Base-by-base conservation (phyloP, 139 green algal genomes). In the Haematococcus sp. region DNA sequence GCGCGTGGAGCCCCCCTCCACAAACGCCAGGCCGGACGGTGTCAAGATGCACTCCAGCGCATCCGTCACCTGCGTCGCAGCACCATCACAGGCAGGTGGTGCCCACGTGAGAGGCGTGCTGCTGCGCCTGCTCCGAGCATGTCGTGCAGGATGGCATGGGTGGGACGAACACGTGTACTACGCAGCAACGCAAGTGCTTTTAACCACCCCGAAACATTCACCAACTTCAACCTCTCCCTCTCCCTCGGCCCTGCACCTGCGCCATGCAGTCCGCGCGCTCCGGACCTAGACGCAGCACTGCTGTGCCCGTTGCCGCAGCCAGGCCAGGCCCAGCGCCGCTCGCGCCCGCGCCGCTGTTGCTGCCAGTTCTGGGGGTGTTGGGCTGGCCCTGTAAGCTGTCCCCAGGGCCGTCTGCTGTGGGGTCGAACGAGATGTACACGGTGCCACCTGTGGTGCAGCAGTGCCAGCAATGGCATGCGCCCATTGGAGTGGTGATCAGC, bases 11-110 rank as follows among this genome's bases (percentile, higher is more conserved):
- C 81, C 75, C 32, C 86, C 88, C 3, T 71, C 73, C 22, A 93
- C 79, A 46, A 59, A 52, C 0, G 16, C 20, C 13, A 90, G 51
- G 19, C 88, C 89, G 1, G 49, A 71, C 4, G 71, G 60, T 0
- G 30, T 63, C 75, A 90, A 81, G 0, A 81, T 59, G 59, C 83
- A 49, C 67, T 84, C 76, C 35, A 77, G 56, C 58, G 86, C 68
- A 35, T 84, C 79, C 4, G 28, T 44, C 51, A 87, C 56, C 71
- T 71, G 34, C 40, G 11, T 7, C 40, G 11, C 7, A 49, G 7
- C 7, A 19, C 40, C 7, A 7, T 19, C 40, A 49, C 11, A 49
- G 7, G 11, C 40, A 49, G 7, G 40, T 49, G 11, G 7, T n/a
- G n/a, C 11, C 7, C 40, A 49, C 11, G 40, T 11, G 40, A 19